Conservation (phyloP, 2,329 filamentous ascomycete species). For the Gyromitra esculenta region DNA sequence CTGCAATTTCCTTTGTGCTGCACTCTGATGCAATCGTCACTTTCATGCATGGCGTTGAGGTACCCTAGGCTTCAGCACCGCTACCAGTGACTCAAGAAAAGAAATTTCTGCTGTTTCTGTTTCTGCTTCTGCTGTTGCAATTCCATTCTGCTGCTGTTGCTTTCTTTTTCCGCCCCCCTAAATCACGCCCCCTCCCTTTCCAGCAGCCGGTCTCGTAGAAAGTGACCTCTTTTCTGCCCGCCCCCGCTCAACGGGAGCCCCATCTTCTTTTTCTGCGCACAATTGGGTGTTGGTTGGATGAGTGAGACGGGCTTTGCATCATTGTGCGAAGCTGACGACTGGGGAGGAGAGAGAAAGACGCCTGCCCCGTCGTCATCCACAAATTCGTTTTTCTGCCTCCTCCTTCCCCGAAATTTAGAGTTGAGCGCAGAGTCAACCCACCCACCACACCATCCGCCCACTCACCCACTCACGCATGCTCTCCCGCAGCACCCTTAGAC, state of each 20-base stretch:
- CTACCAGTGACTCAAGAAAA: slow-evolving; percentile 33
- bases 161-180: slow-evolving; percentile 12
- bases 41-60: slow-evolving; percentile 6
- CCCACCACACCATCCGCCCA: neutral
- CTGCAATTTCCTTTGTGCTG: neutral
- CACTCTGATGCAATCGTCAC: slow-evolving; percentile 50
- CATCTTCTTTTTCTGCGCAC: slow-evolving; percentile 41
- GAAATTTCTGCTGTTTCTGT: neutral
- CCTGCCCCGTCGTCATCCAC: slow-evolving; percentile 19
- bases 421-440: slow-evolving; percentile 14
- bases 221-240: slow-evolving; percentile 16
- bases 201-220: neutral
- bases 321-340: slow-evolving; percentile 14
- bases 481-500: neutral
- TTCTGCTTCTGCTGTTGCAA: neutral
- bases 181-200: slow-evolving; percentile 2
- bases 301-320: slow-evolving; percentile 12
- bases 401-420: slow-evolving; percentile 8
- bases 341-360: slow-evolving; percentile 5
- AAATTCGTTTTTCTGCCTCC: neutral
- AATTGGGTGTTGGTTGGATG: slow-evolving; percentile 15
- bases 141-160: neutral
- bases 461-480: neutral
- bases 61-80: neutral
- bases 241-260: slow-evolving; percentile 13